Base-by-base conservation (phyloP, 2,329 filamentous ascomycete genomes). In the Cladobotryum mycophilum region DNA sequence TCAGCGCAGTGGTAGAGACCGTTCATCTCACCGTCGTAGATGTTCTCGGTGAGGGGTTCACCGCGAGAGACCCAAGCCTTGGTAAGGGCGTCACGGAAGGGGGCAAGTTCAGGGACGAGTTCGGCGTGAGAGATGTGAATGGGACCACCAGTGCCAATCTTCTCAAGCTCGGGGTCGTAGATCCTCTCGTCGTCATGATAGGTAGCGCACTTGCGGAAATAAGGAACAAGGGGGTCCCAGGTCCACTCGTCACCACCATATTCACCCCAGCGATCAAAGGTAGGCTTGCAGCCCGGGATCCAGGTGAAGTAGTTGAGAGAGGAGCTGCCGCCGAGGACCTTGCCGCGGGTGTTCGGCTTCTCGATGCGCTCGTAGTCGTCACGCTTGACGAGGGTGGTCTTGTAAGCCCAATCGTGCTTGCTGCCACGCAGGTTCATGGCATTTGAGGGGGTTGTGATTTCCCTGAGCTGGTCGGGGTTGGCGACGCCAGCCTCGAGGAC, bases 201-300 rank as follows among this genome's bases (percentile, higher is more conserved):
- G 15, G 72, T 80, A 0, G 70, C 76, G n/a, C 71, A 70, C 68
- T 82, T 82, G 55, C 73, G 70, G 6, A 83, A 67, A 55, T 82
- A 82, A 7, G 70, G 67, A 3, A 73, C 67, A 37, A 70, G 66
- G 8, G 62, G 67, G 2, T 80, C 71, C 76, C 78, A 84, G 0
- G 68, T 81, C 81, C 81, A 85, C 44, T 78, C 72, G 57, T 87
- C 81, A 5, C 87, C 88, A 45, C 86, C 86, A 34, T 78, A 79
- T 65, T 87, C 86, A n/a, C 81, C 82, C 72, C 85, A 79, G 17
- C 84, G 83, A 61, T 91, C 77, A 57, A 80, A 84, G 0, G 80
- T 84, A 3, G 71, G 70, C 48, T 75, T 74, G 50, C 72, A 77
- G 2, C 81, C 81, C 1, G 75, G 79, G 5, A 82, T 70, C 81